Base-by-base conservation (phyloP, 108 stramenopile genomes). In the Cyclostephanos invisitatus region DNA sequence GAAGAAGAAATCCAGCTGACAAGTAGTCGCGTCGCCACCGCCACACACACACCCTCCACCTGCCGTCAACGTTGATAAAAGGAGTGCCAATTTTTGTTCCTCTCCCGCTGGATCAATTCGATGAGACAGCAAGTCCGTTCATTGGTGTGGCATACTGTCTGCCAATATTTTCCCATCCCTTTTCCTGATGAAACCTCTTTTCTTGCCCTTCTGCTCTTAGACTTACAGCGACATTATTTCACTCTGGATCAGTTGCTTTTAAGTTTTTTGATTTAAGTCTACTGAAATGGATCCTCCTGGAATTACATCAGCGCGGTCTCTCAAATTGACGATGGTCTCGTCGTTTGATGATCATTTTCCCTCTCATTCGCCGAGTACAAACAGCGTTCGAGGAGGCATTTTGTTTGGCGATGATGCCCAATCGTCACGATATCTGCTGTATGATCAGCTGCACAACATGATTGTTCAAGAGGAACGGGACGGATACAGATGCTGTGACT, bases 401-500 rank as follows among this genome's bases (percentile, higher is more conserved):
- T 40, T 38, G 15, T 37, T 5, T 20, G 60, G 60, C 60, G 60
- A 7, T 37, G 36, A 40, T 2, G 21, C n/a, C 35, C 60, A 36
- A 61, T 61, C 21, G 0, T 37, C 35, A 22, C 60, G 60, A 61
- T 15, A 61, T 40, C 60, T 61, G 12, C 35, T 38, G 5, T 61
- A 61, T 61, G 78, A 80, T 49, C 51, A 62, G 44, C 68, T 80
- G 2, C 15, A 25, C 42, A 71, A 37, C 12, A 80, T 80, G 78
- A 64, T 80, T 29, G 60, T 48, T 17, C 78, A 80, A 58, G 78
- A 73, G 37, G 63, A 64, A 12, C 38, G 60, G 63, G 68, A 42
- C 40, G 68, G 50, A 36, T 80, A 80, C 48, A 60, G 42, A 36
- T 72, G 72, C 35, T 69, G 71, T 56, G 78, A 80, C 50, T 80